phyloP scores from a whole-genome alignment of 208 protist species.

The Leishmania gerbilli region DNA sequence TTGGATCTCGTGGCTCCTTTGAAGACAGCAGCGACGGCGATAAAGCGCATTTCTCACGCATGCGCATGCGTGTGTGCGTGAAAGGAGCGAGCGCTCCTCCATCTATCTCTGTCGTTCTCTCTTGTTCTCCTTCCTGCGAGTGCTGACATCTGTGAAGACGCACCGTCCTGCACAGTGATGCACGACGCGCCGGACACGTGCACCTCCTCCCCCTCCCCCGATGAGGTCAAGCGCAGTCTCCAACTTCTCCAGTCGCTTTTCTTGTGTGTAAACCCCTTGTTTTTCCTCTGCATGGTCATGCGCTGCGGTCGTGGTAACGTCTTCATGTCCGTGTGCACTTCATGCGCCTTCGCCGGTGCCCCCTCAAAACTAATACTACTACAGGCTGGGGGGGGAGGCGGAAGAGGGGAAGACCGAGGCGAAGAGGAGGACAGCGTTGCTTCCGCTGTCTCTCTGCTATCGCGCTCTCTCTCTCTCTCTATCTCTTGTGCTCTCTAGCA shows the following conservation, averaged over 20 bases:
- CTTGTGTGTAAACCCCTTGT: too few relatives aligned
- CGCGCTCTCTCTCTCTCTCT: background rate
- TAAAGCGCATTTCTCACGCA: background rate
- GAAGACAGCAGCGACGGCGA: background rate
- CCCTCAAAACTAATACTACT: background rate
- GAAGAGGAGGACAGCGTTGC: too few relatives aligned
- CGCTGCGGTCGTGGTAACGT: background rate
- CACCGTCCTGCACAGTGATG: background rate
- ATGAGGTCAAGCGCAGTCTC: background rate
- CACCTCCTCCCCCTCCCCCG: background rate
- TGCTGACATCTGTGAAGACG: background rate
- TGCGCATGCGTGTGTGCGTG: background rate
- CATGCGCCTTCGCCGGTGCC: background rate
- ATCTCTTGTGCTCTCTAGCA: background rate
- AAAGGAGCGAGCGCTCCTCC: background rate
- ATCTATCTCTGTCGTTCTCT: background rate
- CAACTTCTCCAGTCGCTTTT: background rate
- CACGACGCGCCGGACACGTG: background rate
- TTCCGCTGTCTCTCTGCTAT: background rate
- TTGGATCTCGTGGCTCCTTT: background rate
- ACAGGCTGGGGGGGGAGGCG: background rate
- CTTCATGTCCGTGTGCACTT: background rate
- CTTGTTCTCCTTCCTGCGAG: background rate
- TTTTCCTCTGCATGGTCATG: background rate
- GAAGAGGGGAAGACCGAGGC: too few relatives aligned